Evolutionary conservation across 305 asterid species (phyloP).

Genomic region (Andrographis paniculata): DNA sequence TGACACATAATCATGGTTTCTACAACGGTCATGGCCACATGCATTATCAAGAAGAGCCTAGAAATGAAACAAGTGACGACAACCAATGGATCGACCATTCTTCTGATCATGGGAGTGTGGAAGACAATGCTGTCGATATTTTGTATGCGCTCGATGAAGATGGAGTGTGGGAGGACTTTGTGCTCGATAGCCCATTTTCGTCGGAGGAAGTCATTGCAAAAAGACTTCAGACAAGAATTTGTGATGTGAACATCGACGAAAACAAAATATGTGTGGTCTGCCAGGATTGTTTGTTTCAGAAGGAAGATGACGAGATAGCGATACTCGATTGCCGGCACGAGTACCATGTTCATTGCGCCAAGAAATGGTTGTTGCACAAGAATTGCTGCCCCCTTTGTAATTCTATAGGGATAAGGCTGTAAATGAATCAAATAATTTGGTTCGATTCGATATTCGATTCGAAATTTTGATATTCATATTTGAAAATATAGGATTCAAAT

Average conservation of each 20-base stretch:
- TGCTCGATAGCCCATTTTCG: neutral
- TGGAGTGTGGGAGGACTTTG: neutral
- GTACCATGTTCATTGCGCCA: neutral
- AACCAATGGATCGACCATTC: too few relatives aligned
- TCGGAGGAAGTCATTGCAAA: neutral
- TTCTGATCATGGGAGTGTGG: too few relatives aligned
- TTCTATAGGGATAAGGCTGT: neutral
- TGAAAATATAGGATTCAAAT: too few relatives aligned
- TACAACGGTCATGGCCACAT: too few relatives aligned
- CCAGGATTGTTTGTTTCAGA: neutral
- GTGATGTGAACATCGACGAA: neutral
- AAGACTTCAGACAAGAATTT: neutral
- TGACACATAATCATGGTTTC: too few relatives aligned
- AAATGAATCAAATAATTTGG: too few relatives aligned
- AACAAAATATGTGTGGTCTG: neutral
- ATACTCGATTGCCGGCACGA: neutral
- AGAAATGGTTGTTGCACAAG: neutral
- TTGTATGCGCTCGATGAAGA: neutral
- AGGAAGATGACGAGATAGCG: neutral
- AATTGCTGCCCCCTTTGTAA: conserved; percentile 2
- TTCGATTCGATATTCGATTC: too few relatives aligned
- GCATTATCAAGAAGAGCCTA: too few relatives aligned
- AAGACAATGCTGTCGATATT: neutral
- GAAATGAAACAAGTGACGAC: too few relatives aligned
- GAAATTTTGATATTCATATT: too few relatives aligned